phyloP scores from a whole-genome alignment of 441 rosid genomes.

The Populus hybrid region DNA sequence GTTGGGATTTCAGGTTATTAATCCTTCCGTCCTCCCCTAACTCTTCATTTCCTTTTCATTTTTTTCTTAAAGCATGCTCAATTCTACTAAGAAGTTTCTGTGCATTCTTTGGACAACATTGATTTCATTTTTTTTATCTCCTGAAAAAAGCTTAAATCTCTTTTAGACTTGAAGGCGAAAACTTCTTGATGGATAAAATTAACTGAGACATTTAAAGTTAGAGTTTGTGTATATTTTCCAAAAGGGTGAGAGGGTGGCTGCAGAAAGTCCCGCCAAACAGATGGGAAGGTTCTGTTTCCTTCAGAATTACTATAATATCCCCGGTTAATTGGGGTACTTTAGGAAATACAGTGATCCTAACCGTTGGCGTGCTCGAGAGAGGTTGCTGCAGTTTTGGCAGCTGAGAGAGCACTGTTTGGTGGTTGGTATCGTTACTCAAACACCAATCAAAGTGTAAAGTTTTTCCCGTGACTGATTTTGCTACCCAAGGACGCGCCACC shows the following conservation, averaged over 20 bases:
- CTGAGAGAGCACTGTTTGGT: not conserved
- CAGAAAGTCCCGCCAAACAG: constrained; percentile 21
- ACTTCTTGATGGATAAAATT: not conserved
- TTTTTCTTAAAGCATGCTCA: not conserved
- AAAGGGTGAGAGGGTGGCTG: not conserved
- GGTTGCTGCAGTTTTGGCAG: not conserved
- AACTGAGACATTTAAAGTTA: not conserved
- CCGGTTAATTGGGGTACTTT: not conserved
- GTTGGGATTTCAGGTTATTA: constrained; percentile 72
- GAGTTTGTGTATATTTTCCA: not conserved
- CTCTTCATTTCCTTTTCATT: not conserved
- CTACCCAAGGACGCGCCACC: not conserved
- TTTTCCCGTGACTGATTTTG: not conserved
- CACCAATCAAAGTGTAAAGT: not conserved
- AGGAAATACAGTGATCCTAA: not conserved
- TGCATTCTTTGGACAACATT: not conserved
- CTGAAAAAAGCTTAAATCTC: not conserved
- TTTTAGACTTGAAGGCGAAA: not conserved
- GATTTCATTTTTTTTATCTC: not conserved
- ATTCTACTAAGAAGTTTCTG: not conserved
- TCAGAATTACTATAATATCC: not conserved
- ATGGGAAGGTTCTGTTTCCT: not conserved
- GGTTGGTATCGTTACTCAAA: not conserved
- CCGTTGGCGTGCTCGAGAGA: too few species aligned
- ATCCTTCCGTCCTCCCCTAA: not conserved